Base-by-base conservation (phyloP, 371 early-diverging fungal genomes). In the Nematocida major region DNA sequence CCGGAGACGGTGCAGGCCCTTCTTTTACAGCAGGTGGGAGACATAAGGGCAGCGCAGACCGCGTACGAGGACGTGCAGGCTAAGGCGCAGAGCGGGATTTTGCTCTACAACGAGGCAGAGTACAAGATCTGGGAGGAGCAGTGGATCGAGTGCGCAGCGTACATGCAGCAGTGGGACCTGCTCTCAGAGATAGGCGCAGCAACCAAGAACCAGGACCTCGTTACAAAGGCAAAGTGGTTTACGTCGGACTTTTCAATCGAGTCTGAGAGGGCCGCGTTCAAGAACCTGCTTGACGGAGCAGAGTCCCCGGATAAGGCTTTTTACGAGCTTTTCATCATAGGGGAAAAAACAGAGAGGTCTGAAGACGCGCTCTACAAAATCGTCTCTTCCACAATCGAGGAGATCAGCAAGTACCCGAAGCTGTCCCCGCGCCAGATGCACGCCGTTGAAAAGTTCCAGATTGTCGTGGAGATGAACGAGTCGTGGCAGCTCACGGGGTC, bases 101-200 rank as follows among this genome's bases (percentile, higher is more conserved):
- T 93, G 51, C 90, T 92, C 1, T 93, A 93, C 80, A 89, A 91
- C n/a, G 96, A 97, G 82, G 87, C 92, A 0, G 99, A 98, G 81
- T 96, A 93, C 79, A 87, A 88, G 57, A 82, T 95, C 4, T 97
- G 97, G 96, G 95, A 96, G 84, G 90, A 93, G 54, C 92, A 92
- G 78, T 99, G 99, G 89, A 88, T 95, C 24, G 82, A 84, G 18
- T 92, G 93, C 68, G 90, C 95, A 0, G 88, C 93, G 79, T 88
- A 90, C 59, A 84, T 99, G 40, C 96, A 97, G 84, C 94, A 93
- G 80, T 99, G 99, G 99, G 97, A 99, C 73, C 88, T 95, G 57
- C 84, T 95, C 54, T 86, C 88, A 1, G 96, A 96, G 40, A 87
- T 96, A 5, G 91, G 93, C 3, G 90, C 91, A 80, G 89, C 91